Base-by-base conservation (phyloP, 805 yeast genomes). In the Candida berthetii region DNA sequence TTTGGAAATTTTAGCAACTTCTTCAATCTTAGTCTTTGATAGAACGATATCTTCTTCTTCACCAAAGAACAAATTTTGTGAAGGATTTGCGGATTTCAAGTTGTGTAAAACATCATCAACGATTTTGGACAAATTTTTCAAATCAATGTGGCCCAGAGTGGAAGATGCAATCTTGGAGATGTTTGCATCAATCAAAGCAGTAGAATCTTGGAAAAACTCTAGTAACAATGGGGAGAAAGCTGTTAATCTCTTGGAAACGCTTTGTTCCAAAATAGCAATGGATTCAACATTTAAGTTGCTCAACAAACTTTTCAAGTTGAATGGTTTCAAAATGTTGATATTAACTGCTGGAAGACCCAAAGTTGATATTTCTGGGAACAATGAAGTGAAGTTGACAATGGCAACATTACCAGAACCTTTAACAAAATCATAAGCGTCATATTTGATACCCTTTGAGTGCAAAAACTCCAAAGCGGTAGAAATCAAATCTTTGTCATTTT, bases 291-390 rank as follows among this genome's bases (percentile, higher is more conserved):
- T 46, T 34, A 85, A 58, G 3, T 65, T 53, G 1, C 64, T 49
- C 38, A 77, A 64, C 24, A 87, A 65, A 14, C 67, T 58, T n/a
- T 66, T 58, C 38, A 80, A 67, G 44, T 72, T 64, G 67, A 89
- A 85, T 3, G 96, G 96, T 54, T 87, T 76, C 66, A 83, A 84
- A 27, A 76, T 75, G 33, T 82, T 76, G 36, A 86, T 68, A 8
- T 76, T 64, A 36, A 85, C 61, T 27, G 84, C 57, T 34, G 65
- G 56, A 25, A 52, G 47, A 15, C 61, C 57, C 20, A 65, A 53
- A n/a, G 60, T 48, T 4, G 71, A 52, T 37, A 82, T 64, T 14
- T 66, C 67, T 4, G 65, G 61, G 18, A 64, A 65, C 35, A 76
- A 68, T 39, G 78, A 71, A 41, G 95, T 93, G 46, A 88, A 69